A percentile compares a stretch with the other conserved stretches of the same genome.
These are phyloP conservation scores for Talaromyces sp. DNA, from an alignment of 2,329 filamentous ascomycete genomes.

Conservation along the genomic window DNA sequence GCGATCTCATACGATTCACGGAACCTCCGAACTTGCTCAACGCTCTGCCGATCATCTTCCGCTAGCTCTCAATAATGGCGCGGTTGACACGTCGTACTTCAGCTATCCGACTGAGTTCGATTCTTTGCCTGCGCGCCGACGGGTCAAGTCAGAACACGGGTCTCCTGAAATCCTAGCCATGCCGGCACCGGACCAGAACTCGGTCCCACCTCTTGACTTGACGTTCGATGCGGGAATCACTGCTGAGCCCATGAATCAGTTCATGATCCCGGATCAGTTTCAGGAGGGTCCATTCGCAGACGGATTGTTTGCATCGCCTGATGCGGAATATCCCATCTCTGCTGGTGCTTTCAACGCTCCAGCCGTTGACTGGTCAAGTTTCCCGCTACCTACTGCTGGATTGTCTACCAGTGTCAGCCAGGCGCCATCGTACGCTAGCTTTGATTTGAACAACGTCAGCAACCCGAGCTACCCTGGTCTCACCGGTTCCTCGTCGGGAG, in stretches of 20 bases:
- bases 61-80: constrained; percentile 27
- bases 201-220: constrained; percentile 39
- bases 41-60: constrained; percentile 54
- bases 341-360: constrained; percentile 41
- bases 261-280: constrained; percentile 38
- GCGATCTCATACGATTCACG: constrained; percentile 50
- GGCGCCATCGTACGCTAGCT: constrained; percentile 45
- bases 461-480: constrained; percentile 38
- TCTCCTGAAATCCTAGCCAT: constrained; percentile 40
- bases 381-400: constrained; percentile 39
- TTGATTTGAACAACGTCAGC: constrained; percentile 40
- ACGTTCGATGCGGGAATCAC: constrained; percentile 31
- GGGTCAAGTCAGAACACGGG: constrained; percentile 45
- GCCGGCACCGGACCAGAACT: constrained; percentile 31
- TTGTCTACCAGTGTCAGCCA: constrained; percentile 40
- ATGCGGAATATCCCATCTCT: constrained; percentile 39
- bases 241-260: constrained; percentile 31
- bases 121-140: constrained; percentile 31
- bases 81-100: constrained; percentile 30
- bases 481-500: constrained; percentile 48
- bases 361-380: constrained; percentile 48
- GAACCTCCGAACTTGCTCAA: constrained; percentile 44
- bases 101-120: constrained; percentile 30
- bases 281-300: constrained; percentile 37
- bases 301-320: constrained; percentile 42